Conservation (phyloP, 1,284 basidiomycete species). For the Tilletia caries region DNA sequence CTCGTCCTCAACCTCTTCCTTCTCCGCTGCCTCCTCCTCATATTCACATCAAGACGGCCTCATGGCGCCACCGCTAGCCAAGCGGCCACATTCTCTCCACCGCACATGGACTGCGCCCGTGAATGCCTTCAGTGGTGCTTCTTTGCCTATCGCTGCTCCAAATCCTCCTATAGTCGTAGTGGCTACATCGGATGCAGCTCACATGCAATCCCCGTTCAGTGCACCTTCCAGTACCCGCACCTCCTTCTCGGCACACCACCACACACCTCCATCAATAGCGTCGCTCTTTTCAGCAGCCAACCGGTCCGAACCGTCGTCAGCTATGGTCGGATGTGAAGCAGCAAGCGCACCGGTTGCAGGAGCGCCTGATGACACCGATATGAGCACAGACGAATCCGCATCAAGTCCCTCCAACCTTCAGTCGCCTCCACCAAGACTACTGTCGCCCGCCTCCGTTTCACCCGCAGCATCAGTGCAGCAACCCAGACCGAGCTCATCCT, state of each 20-base stretch:
- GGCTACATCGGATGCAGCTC: neutral
- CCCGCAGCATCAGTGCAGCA: neutral
- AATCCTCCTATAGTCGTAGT: neutral
- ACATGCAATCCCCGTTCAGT: too few species aligned
- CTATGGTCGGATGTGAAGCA: too few species aligned
- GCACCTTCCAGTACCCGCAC: too few species aligned
- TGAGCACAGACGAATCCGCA: neutral
- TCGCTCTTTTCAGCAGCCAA: too few species aligned
- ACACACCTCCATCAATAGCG: too few species aligned
- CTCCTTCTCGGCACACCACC: too few species aligned
- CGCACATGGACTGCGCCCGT: constrained; percentile 2
- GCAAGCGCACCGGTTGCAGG: too few species aligned
- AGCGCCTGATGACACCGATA: neutral
- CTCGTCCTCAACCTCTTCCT: neutral
- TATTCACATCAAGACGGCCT: neutral
- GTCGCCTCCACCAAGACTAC: neutral
- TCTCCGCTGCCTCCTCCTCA: neutral
- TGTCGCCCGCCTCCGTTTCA: neutral
- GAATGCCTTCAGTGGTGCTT: neutral
- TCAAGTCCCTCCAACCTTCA: neutral
- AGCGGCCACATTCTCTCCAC: constrained; percentile 4
- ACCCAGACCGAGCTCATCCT: neutral
- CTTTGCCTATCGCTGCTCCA: neutral
- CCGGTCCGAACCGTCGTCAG: too few species aligned
- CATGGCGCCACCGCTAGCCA: neutral